Base-by-base conservation (phyloP, 192 early-diverging fungal species). In the Oehlia diaphana region DNA sequence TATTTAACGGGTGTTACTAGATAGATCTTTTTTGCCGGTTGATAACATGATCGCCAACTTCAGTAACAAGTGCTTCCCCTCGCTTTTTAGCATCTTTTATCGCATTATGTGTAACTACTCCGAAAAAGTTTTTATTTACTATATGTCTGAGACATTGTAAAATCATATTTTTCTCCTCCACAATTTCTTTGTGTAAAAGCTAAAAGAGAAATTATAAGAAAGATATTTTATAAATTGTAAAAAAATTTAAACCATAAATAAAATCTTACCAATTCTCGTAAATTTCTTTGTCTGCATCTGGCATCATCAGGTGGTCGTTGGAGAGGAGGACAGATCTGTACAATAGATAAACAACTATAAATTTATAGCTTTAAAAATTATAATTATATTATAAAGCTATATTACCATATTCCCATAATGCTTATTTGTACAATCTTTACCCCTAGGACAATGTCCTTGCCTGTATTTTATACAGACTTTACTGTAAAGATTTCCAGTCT, bases 41-140 rank as follows among this genome's bases (percentile, higher is more conserved):
- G 39, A 42, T 6, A 42, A 4, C 35, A 19, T 39, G 14, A 74
- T 75, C 75, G 61, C 23, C 50, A 58, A 58, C 4, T 58, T 58
- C 50, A 16, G 13, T 13, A 19, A 58, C 50, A 58, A 58, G 16
- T 13, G 50, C 50, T 58, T 58, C 50, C 4, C 50, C 50, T 35
- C 65, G 31, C 16, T 4, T 66, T 26, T 69, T 69, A 14, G 67
- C 74, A 13, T 58, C 50, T 39, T 49, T 35, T 37, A 76, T 37
- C 16, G 63, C 1, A 1, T 65, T 37, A 62, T 76, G 66, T 4
- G 62, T 64, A n/a, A 65, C 74, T 26, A 76, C 37, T 1, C 58
- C 39, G 64, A 76, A 76, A 44, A 76, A 76, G 19, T 76, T 76
- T 5, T 76, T 76, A n/a, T 76, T 37, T 42, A 47, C 63, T n/a